These are phyloP conservation scores for Beauveria sp. DNA, from an alignment of 2,329 filamentous ascomycete genomes.

Conservation along the genomic window DNA sequence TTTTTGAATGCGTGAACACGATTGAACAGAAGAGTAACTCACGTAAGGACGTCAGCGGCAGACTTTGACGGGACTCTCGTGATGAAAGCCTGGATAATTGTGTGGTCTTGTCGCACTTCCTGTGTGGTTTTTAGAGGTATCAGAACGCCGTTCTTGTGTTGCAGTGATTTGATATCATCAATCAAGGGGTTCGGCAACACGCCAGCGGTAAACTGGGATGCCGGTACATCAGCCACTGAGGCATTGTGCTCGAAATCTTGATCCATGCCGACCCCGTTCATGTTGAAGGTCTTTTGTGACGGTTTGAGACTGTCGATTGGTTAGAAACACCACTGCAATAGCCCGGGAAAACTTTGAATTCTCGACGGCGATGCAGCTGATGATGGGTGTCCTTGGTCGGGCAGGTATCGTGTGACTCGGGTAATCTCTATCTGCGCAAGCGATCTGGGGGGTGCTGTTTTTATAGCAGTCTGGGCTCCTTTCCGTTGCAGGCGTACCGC, in stretches of 20 bases:
- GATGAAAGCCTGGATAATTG: slow-evolving; percentile 57
- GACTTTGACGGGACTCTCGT: slow-evolving; percentile 64
- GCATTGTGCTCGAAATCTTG: slow-evolving; percentile 1
- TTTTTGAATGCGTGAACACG: background rate
- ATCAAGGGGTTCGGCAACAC: slow-evolving; percentile 29
- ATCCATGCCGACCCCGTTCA: background rate
- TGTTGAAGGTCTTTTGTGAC: background rate
- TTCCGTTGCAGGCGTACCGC: background rate
- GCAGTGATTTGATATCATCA: slow-evolving; percentile 26
- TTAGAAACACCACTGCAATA: background rate
- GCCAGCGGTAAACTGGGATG: background rate
- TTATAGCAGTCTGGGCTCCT: background rate
- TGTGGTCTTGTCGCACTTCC: slow-evolving; percentile 52
- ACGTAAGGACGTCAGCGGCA: slow-evolving; percentile 68
- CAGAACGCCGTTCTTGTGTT: slow-evolving; percentile 40
- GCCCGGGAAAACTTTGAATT: slow-evolving; percentile 10
- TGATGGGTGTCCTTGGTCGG: background rate
- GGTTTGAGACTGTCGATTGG: background rate
- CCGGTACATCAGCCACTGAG: background rate
- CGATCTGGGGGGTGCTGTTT: background rate
- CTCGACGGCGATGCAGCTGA: slow-evolving; percentile 9
- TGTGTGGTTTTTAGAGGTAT: slow-evolving; percentile 58
- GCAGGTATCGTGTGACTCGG: background rate
- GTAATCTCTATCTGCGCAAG: background rate
- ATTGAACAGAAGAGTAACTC: slow-evolving; percentile 25